Base-by-base conservation (phyloP, 2,329 filamentous ascomycete species). In the Talaromyces sp. region DNA sequence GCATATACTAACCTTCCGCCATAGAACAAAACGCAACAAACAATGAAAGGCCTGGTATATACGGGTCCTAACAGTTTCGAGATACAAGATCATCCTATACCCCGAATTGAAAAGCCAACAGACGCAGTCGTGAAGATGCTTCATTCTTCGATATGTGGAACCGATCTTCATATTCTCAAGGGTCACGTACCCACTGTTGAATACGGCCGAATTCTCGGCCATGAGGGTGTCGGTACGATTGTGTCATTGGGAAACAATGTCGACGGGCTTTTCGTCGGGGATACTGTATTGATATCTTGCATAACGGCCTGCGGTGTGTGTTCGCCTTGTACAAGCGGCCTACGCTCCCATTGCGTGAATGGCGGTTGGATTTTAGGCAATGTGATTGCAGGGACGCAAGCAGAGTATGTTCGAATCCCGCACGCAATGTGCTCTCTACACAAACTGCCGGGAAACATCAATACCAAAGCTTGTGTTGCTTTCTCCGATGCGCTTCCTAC, bases 361-460 rank as follows among this genome's bases (percentile, higher is more conserved):
- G 84, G 83, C 38, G 85, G 85, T 3, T 86, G 85, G 85, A 79
- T 82, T 5, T 76, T 87, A 0, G 85, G 85, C 19, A 82, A 87
- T 69, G 77, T 74, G 1, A 79, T 82, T 34, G 82, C 85, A 69
- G 84, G 84, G 40, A 85, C 82, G 0, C 83, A 86, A 70, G 84
- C 84, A 25, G 83, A 86, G 69, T 85, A 81, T 65, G 83, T 85
- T 43, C 78, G 83, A n/a, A 80, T 85, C 47, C 82, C 81, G 6
- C 77, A 81, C 68, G 83, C 83, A 0, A 78, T 81, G 67, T 77
- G 77, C 7, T 82, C 79, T 10, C 76, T 85, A 4, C 78, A 82
- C 69, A 68, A 72, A 3, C 69, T 84, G 0, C 82, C 83, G 0
- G 61, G 70, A 1, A 79, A 75, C 2, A 78, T 79, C 1, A 78